Percentiles rank a stretch among this genome's conserved stretches.
phyloP scores from a whole-genome alignment of 2,329 filamentous ascomycete species.

The Ophiostoma novo-ulmi region DNA sequence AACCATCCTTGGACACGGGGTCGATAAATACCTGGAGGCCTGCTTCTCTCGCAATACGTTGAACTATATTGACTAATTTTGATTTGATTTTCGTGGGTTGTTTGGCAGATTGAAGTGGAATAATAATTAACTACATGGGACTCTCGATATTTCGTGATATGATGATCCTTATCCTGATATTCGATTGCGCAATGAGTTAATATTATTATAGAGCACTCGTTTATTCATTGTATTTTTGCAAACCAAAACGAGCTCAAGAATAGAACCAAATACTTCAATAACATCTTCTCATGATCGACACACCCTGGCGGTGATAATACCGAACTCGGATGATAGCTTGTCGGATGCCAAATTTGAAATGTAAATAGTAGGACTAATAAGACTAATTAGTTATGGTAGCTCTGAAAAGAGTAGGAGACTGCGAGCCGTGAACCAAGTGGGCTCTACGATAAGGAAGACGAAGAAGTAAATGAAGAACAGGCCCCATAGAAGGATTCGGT shows the following conservation, averaged over 20 bases:
- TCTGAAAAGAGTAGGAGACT: conserved; percentile 14
- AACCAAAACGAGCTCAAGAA: neutral
- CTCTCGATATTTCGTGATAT: neutral
- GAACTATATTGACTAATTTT: neutral
- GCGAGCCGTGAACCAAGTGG: conserved; percentile 9
- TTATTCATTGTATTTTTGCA: neutral
- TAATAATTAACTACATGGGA: neutral
- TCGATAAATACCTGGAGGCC: conserved; percentile 7
- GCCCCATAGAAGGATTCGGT: neutral
- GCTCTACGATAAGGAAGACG: conserved; percentile 13
- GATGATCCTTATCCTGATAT: neutral
- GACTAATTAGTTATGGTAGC: neutral
- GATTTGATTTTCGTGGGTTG: neutral
- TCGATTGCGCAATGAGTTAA: neutral
- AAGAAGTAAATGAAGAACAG: neutral
- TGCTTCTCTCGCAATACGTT: neutral
- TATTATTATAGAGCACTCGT: neutral
- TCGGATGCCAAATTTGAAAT: neutral
- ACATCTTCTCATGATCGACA: neutral
- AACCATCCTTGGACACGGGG: neutral
- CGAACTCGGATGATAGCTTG: neutral
- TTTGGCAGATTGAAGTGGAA: neutral
- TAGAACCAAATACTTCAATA: neutral
- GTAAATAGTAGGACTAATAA: neutral
- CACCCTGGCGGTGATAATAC: neutral